phyloP scores from a whole-genome alignment of 352 stramenopile genomes.

The Globisporangium carolinianum region DNA sequence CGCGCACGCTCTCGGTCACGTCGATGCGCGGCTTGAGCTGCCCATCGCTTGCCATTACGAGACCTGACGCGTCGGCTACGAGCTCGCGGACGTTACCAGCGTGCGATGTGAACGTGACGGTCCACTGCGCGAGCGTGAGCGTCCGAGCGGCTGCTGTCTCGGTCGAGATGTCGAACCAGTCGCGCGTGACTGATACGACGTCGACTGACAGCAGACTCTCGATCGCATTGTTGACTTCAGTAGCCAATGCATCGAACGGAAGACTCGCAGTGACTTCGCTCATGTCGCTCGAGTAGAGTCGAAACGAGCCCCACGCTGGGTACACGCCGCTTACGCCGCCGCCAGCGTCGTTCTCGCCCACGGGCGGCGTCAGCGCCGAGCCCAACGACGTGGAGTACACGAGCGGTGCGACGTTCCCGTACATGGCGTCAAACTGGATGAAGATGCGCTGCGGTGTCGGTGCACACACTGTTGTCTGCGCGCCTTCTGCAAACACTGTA shows the following conservation, averaged over 20 bases:
- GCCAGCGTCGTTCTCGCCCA: constrained; percentile 34
- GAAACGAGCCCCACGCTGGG: constrained; percentile 84
- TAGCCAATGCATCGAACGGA: constrained; percentile 53
- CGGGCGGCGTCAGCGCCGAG: constrained; percentile 27
- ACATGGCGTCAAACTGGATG: constrained; percentile 56
- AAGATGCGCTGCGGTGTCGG: constrained; percentile 47
- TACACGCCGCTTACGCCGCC: constrained; percentile 72
- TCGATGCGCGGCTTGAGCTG: constrained; percentile 53
- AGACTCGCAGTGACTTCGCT: constrained; percentile 45
- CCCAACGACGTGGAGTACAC: constrained; percentile 22
- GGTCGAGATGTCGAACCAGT: constrained; percentile 57
- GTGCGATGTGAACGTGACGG: constrained; percentile 51
- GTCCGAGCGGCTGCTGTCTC: constrained; percentile 25
- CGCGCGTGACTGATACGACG: constrained; percentile 64
- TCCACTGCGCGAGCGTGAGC: constrained; percentile 62
- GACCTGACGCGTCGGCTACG: constrained; percentile 27
- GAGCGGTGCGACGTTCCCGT: constrained; percentile 56
- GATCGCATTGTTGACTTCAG: constrained; percentile 54
- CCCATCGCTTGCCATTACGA: constrained; percentile 34
- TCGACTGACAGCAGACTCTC: constrained; percentile 77
- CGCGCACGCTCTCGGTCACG: constrained; percentile 37
- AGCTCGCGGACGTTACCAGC: constrained; percentile 44
- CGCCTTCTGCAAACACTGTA: constrained; percentile 29
- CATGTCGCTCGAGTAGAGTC: constrained; percentile 37
- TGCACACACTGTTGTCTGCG: constrained; percentile 45